These are phyloP conservation scores for Solanum clarkiae DNA, from an alignment of 257 asterid genomes.

Conservation along the genomic window DNA sequence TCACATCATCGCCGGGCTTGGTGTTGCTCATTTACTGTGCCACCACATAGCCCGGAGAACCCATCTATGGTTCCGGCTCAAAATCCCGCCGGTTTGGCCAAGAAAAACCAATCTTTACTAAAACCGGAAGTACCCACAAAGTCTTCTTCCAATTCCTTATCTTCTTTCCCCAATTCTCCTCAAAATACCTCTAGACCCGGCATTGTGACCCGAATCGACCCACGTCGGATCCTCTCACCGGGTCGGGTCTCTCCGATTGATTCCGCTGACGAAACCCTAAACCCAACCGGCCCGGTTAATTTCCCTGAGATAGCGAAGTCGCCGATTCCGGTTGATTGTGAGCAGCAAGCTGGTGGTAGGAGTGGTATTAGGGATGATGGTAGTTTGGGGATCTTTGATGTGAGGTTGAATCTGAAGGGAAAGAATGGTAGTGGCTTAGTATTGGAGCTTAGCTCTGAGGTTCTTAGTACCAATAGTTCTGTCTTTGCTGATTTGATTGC, in stretches of 20 bases:
- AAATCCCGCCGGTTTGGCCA: constrained; percentile 26
- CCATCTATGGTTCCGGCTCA: constrained; percentile 3
- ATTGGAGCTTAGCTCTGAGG: constrained; percentile 68
- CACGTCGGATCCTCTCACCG: constrained; percentile 89
- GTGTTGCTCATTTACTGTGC: constrained; percentile 75
- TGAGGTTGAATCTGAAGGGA: constrained; percentile 73
- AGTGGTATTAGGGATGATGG: constrained; percentile 20
- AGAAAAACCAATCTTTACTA: constrained; percentile 21
- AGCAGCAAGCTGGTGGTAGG: not conserved
- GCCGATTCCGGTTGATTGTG: constrained; percentile 20
- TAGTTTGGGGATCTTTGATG: constrained; percentile 43
- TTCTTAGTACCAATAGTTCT: constrained; percentile 51
- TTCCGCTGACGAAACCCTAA: constrained; percentile 9
- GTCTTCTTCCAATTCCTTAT: constrained; percentile 9
- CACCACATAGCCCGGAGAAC: constrained; percentile 77
- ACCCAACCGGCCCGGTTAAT: not conserved
- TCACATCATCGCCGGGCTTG: constrained; percentile 57
- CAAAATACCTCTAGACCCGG: constrained; percentile 20
- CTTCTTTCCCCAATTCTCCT: constrained; percentile 39
- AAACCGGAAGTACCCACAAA: constrained; percentile 24
- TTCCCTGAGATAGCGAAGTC: constrained; percentile 15
- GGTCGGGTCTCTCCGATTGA: constrained; percentile 91
- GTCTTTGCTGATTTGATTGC: constrained; percentile 62
- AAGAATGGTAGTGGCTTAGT: constrained; percentile 59
- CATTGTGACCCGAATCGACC: constrained; percentile 9